A percentile compares a stretch with the other conserved stretches of the same genome.
phyloP scores from a whole-genome alignment of 2,329 filamentous ascomycete genomes.

The Scedosporium boydii region DNA sequence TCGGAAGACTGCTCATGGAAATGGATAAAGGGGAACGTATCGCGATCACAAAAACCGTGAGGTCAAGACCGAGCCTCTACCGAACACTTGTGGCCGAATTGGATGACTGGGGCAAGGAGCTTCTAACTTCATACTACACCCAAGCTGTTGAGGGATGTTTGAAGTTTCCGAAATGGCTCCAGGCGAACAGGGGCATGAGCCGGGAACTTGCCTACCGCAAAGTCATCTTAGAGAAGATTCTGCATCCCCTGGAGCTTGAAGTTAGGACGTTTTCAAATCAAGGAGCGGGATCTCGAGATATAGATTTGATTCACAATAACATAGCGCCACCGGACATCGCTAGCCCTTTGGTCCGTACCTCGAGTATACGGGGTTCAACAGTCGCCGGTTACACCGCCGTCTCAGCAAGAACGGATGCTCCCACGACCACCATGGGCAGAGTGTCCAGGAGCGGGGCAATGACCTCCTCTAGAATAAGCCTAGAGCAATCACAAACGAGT shows the following conservation, averaged over 20 bases:
- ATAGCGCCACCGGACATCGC: too few relatives aligned
- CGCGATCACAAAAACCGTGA: neutral
- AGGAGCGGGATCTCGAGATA: neutral
- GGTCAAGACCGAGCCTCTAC: neutral
- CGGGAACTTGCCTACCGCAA: neutral
- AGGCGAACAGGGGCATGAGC: neutral
- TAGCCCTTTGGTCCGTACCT: too few relatives aligned
- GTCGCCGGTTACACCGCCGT: too few relatives aligned
- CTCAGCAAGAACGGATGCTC: too few relatives aligned
- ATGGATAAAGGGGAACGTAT: neutral
- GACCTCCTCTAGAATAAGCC: too few relatives aligned
- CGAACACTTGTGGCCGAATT: neutral
- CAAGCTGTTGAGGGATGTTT: neutral
- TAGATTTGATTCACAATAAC: neutral
- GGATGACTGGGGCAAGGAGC: neutral
- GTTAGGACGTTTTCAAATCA: neutral
- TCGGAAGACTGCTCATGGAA: neutral
- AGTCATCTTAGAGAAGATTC: neutral
- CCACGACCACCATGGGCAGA: too few relatives aligned
- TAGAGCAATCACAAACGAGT: too few relatives aligned
- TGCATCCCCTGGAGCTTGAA: neutral
- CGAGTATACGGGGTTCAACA: too few relatives aligned
- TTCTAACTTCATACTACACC: neutral
- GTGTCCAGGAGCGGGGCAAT: too few relatives aligned
- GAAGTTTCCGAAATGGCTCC: neutral